Evolutionary conservation across 345 rosid species (phyloP).

Genomic region (Linum lewisii): DNA sequence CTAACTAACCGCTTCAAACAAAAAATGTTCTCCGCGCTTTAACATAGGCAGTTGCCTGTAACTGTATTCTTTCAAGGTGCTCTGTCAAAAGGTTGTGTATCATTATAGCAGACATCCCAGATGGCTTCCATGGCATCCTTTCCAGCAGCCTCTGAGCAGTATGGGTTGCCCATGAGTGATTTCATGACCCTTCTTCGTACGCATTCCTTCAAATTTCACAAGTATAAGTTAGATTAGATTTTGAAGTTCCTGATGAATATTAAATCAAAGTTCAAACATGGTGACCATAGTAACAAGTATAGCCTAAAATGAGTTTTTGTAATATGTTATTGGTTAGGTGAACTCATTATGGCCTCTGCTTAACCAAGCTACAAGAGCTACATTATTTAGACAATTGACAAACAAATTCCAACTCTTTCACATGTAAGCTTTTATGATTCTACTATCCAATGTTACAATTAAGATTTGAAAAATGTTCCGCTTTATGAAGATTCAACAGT

Average conservation of each 20-base stretch:
- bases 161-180: slow-evolving; percentile 55
- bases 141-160: slow-evolving; percentile 72
- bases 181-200: slow-evolving; percentile 78
- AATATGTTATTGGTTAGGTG: too few species aligned
- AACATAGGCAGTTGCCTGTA: not conserved
- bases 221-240: not conserved
- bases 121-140: slow-evolving; percentile 85
- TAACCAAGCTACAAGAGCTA: too few species aligned
- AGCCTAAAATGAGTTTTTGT: too few species aligned
- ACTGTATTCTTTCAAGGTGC: slow-evolving; percentile 51
- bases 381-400: too few species aligned
- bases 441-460: too few species aligned
- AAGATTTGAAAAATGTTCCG: too few species aligned
- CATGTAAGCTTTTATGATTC: too few species aligned
- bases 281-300: not conserved
- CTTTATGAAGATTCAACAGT: too few species aligned
- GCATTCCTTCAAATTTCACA: slow-evolving; percentile 54
- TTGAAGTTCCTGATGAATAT: not conserved
- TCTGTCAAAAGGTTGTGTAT: slow-evolving; percentile 85
- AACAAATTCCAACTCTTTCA: too few species aligned
- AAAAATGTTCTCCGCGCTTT: not conserved
- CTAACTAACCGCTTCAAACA: not conserved
- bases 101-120: slow-evolving; percentile 95
- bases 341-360: too few species aligned
- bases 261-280: slow-evolving; percentile 1